Conservation (phyloP, 306 rosid genomes). For the Lagenaria siceraria region DNA sequence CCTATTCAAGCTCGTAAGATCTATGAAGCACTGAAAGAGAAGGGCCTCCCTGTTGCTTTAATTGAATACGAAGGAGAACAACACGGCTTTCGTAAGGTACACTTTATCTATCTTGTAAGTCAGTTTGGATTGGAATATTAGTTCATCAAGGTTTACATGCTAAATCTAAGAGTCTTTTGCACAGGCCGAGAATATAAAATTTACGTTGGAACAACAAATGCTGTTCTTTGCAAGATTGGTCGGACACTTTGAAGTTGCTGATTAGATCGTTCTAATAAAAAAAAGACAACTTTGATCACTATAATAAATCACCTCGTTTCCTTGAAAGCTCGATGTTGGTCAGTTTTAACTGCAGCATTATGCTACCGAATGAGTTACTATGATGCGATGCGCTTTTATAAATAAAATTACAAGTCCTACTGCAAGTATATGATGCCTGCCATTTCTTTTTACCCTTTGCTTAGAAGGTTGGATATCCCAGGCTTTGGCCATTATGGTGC, state of each 20-base stretch:
- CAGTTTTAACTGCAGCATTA: not conserved
- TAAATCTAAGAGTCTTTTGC: not conserved
- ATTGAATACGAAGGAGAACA: slow-evolving; percentile 93
- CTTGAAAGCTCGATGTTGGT: not conserved
- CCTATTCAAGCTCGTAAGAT: slow-evolving; percentile 81
- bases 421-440: no score
- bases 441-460: no score
- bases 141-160: not conserved
- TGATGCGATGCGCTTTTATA: no score
- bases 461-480: no score
- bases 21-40: slow-evolving; percentile 58
- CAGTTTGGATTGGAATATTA: not conserved
- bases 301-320: not conserved
- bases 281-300: slow-evolving; percentile 46
- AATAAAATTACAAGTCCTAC: no score
- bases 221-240: slow-evolving; percentile 82
- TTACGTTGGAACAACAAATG: slow-evolving; percentile 88
- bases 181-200: slow-evolving; percentile 91
- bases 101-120: not conserved
- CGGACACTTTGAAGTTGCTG: slow-evolving; percentile 72
- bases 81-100: slow-evolving; percentile 90
- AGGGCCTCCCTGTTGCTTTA: slow-evolving; percentile 79
- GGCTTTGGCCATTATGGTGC: no score
- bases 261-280: slow-evolving; percentile 57
- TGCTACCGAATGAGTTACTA: not conserved